These are phyloP conservation scores for Leccinum variicolor DNA, from an alignment of 768 basidiomycete species.

Conservation along the genomic window DNA sequence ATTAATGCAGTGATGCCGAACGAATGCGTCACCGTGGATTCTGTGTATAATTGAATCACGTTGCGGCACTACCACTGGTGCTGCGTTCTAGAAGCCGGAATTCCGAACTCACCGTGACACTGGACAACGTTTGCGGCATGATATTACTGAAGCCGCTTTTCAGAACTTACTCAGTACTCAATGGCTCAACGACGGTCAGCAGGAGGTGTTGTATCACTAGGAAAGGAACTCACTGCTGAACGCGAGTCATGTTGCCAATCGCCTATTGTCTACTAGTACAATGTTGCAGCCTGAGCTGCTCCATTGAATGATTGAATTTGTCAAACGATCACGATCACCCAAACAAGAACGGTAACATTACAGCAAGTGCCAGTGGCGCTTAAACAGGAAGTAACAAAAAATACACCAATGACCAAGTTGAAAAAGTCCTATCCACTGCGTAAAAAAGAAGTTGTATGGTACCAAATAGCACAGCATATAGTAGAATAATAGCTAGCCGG, in stretches of 20 bases:
- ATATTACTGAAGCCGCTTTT: slow-evolving; percentile 37
- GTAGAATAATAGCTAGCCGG: neutral
- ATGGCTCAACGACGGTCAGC: slow-evolving; percentile 25
- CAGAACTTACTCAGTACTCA: slow-evolving; percentile 8
- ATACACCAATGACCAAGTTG: neutral
- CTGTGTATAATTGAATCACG: neutral
- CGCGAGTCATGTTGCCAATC: neutral
- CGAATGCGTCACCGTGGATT: neutral
- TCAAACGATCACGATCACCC: neutral
- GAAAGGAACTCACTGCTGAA: neutral
- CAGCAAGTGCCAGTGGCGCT: neutral
- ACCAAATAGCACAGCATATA: slow-evolving; percentile 16
- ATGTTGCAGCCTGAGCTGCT: neutral
- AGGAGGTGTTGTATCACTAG: slow-evolving; percentile 34
- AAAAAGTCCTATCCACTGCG: neutral
- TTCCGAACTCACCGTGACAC: slow-evolving; percentile 35
- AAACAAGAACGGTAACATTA: neutral
- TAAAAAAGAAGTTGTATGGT: neutral
- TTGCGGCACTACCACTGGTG: slow-evolving; percentile 42
- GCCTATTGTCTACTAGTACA: neutral
- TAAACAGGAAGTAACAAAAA: neutral
- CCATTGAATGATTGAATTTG: neutral
- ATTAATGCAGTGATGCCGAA: slow-evolving; percentile 31
- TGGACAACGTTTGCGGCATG: slow-evolving; percentile 32
- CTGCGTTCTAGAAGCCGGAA: slow-evolving; percentile 57